Evolutionary conservation across 108 stramenopile species (phyloP), one percentile per base, ranked within the genome.

Genomic region (Chaetoceros tenuissimus): DNA sequence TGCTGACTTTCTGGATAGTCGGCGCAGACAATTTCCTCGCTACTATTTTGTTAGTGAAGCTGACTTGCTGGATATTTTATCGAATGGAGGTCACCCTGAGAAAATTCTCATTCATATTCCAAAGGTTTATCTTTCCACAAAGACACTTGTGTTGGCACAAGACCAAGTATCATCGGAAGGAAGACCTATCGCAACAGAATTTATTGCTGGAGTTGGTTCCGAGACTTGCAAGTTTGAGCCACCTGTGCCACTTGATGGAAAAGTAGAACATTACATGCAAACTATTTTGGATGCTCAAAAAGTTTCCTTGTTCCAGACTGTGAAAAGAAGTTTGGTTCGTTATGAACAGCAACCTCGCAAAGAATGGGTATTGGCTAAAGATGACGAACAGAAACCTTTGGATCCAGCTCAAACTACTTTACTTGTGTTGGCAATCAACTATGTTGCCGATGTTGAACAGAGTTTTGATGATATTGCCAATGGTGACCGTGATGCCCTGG

Each of bases 31-130:
- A 46, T 95, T 89, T 53, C 94, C 94, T 8, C 73, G 94, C 29
- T 95, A 93, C 64, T 95, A 95, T 60, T 95, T 95, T 50, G 86
- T 95, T 30, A 90, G 87, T 17, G 79, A 88, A 27, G 82, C 86
- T 24, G 92, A 84, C 22, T 68, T 95, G 29, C 72, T 93, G 24
- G 87, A 92, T 59, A 92, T 92, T 82, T 79, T 95, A 29, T 86
- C 91, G 20, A 94, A 94, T 64, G 93, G 93, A 19, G 85, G 78
- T 46, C 87, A 88, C 55, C 93, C 93, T 17, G 82, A 82, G 26
- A 89, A 89, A 61, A 87, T 94, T 62, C 73, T 91, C 73, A 83
- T 82, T 1, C 90, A 91, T 63, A 87, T 94, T 23, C 87, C 85
- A 5, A 87, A 92, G 60, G 92, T 90, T 73, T 94, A 91, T 49